These are phyloP conservation scores for Rhodosporidiobolus odoratus DNA, from an alignment of 768 basidiomycete species.

Conservation along the genomic window DNA sequence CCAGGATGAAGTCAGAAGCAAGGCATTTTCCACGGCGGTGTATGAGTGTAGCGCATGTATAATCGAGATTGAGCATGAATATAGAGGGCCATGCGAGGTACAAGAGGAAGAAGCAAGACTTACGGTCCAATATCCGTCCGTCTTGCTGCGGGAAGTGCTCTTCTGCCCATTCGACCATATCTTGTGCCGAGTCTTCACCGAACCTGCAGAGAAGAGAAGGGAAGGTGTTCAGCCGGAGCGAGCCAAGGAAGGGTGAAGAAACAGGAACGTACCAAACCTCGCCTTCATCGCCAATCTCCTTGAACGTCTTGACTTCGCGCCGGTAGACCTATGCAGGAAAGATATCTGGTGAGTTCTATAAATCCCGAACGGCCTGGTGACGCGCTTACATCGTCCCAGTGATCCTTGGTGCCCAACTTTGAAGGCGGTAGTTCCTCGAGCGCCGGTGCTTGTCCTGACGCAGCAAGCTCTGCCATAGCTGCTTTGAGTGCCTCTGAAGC, in stretches of 20 bases:
- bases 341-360: not conserved
- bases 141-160: slow-evolving; percentile 43
- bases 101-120: slow-evolving; percentile 30
- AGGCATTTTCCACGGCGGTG: too few species aligned
- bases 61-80: slow-evolving; percentile 33
- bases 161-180: slow-evolving; percentile 50
- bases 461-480: slow-evolving; percentile 24
- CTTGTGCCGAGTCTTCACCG: slow-evolving; percentile 48
- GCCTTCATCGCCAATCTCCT: slow-evolving; percentile 50
- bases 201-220: slow-evolving; percentile 44
- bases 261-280: slow-evolving; percentile 48
- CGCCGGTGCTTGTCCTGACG: slow-evolving; percentile 21
- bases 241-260: not conserved
- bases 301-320: slow-evolving; percentile 47
- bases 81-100: not conserved
- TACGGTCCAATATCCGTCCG: slow-evolving; percentile 48
- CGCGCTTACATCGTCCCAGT: slow-evolving; percentile 44
- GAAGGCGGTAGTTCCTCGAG: slow-evolving; percentile 41
- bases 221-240: not conserved
- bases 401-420: slow-evolving; percentile 47
- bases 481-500: slow-evolving; percentile 28
- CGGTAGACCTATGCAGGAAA: slow-evolving; percentile 26
- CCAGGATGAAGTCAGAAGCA: too few species aligned
- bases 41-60: too few species aligned
- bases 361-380: not conserved